phyloP scores from a whole-genome alignment of 2,329 filamentous ascomycete genomes.

The Botrytis porri region DNA sequence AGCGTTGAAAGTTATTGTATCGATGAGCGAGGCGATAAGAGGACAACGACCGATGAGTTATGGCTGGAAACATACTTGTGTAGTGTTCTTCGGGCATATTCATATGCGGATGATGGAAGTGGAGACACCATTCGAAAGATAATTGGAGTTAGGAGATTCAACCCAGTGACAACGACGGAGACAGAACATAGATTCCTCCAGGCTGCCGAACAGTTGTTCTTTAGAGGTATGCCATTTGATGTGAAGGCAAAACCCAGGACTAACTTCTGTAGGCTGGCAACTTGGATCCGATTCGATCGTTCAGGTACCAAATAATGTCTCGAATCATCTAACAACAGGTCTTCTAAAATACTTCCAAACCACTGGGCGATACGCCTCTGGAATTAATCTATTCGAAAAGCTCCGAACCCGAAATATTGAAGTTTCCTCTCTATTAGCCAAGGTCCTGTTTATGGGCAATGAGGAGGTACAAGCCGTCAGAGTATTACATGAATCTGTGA shows the following conservation, averaged over 20 bases:
- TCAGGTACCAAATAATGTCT: slow-evolving; percentile 94
- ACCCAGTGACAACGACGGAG: slow-evolving; percentile 97
- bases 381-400: slow-evolving; percentile 97
- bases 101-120: slow-evolving; percentile 92
- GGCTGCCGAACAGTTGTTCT: slow-evolving; percentile 91
- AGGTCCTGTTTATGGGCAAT: slow-evolving; percentile 89
- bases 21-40: slow-evolving; percentile 92
- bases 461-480: slow-evolving; percentile 96
- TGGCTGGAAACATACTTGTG: slow-evolving; percentile 98
- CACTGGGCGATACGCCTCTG: slow-evolving; percentile 88
- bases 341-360: slow-evolving; percentile 93
- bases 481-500: slow-evolving; percentile 80
- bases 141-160: slow-evolving; percentile 94
- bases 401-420: slow-evolving; percentile 86
- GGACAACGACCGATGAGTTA: slow-evolving; percentile 85
- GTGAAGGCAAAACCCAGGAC: neutral
- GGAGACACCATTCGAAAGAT: slow-evolving; percentile 96
- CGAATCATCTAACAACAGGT: slow-evolving; percentile 92
- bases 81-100: slow-evolving; percentile 89
- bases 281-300: slow-evolving; percentile 95
- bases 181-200: slow-evolving; percentile 94
- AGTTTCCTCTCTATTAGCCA: slow-evolving; percentile 87
- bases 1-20: slow-evolving; percentile 97
- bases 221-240: slow-evolving; percentile 60
- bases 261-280: slow-evolving; percentile 69